Base-by-base conservation (phyloP, 208 protist species). In the Acanthamoeba divionensis region DNA sequence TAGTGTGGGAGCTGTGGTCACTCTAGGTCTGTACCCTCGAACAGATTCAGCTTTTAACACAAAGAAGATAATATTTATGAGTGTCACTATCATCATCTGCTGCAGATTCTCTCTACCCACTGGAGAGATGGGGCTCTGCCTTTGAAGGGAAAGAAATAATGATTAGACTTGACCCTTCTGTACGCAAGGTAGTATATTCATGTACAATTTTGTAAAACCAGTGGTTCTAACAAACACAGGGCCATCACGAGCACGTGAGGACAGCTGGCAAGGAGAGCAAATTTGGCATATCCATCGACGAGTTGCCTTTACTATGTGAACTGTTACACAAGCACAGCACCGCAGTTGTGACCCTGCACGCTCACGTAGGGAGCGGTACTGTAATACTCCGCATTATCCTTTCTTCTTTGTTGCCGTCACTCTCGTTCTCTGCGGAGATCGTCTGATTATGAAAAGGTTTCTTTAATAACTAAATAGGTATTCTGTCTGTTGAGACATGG, bases 191-290 rank as follows among this genome's bases (percentile, higher is more conserved):
- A 87, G 24, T 2, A 18, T 71, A 5, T 3, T 4, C 36, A n/a
- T 3, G 6, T 62, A 3, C 1, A 62, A 3, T 0, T 5, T 18
- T 71, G 31, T 18, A 45, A 18, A 29, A 36, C 63, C 4, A 18
- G 18, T 71, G 9, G 31, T 71, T 71, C 31, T n/a, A 80, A 24
- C 0, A 24, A 47, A 44, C 44, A 26, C n/a, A 89, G 50, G 86
- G 86, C n/a, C 86, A 90, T 13, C 86, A 90, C 52, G 55, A 90
- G 26, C 57, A 90, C 13, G 86, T 90, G 33, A 79, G 79, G n/a
- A 90, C 86, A 29, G 86, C 67, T n/a, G 86, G 86, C 52, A 75
- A 90, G 21, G 41, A 73, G 63, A 67, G 54, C 65, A 90, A 90
- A 63, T 90, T 90, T 87, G 86, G 86, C 52, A 80, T 90, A 13